Evolutionary conservation across 164 flowering plant species (phyloP).

Genomic region (Houttuynia cordata): DNA sequence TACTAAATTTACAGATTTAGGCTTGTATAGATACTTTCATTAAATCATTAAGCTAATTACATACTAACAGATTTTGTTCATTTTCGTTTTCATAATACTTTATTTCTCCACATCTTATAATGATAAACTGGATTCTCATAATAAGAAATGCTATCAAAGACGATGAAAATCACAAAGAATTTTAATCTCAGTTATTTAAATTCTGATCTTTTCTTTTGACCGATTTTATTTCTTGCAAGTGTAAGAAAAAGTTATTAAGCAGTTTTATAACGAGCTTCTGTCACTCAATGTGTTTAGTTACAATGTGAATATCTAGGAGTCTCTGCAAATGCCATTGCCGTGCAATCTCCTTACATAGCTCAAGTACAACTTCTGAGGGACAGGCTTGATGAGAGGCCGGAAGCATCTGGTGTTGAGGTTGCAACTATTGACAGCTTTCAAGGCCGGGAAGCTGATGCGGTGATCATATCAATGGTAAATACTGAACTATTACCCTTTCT

Average conservation of each 20-base stretch:
- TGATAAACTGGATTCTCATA: too few relatives aligned
- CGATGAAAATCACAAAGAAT: too few relatives aligned
- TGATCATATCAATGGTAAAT: conserved; percentile 86
- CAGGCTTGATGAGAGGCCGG: conserved; percentile 60
- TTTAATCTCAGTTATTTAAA: too few relatives aligned
- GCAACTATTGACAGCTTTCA: conserved; percentile 94
- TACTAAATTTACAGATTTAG: too few relatives aligned
- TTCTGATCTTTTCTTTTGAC: too few relatives aligned
- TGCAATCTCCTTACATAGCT: conserved; percentile 95
- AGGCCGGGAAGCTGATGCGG: conserved; percentile 95
- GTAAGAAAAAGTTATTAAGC: neutral
- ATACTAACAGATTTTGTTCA: too few relatives aligned
- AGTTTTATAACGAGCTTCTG: neutral
- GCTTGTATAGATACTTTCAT: too few relatives aligned
- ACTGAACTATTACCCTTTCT: neutral
- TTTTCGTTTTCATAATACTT: too few relatives aligned
- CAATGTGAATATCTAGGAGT: conserved; percentile 44
- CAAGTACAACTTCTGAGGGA: conserved; percentile 91
- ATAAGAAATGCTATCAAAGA: too few relatives aligned
- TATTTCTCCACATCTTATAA: too few relatives aligned
- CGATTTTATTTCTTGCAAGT: too few relatives aligned
- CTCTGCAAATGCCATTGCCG: conserved; percentile 56
- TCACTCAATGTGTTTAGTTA: neutral
- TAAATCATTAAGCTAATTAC: too few relatives aligned
- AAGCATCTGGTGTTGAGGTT: conserved; percentile 67